Percentiles rank a stretch among this genome's conserved stretches.
Conservation (phyloP, 2,329 filamentous ascomycete genomes). For the Eurotiales sp. region DNA sequence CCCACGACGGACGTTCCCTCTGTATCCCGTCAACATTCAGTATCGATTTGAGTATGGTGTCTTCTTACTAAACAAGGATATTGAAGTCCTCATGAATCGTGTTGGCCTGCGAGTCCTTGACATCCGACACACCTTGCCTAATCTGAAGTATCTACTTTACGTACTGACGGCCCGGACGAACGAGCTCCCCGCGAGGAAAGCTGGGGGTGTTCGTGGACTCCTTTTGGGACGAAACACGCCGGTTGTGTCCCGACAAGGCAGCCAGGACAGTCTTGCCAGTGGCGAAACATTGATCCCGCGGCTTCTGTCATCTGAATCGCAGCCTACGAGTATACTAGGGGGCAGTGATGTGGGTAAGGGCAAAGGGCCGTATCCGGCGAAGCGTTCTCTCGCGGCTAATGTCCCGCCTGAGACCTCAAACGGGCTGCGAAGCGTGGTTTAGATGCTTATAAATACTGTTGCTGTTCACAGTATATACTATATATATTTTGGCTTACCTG, state of each 20-base stretch:
- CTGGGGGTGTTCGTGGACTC: slow-evolving; percentile 51
- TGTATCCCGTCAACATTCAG: slow-evolving; percentile 70
- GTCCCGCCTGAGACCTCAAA: background rate
- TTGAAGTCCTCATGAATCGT: slow-evolving; percentile 64
- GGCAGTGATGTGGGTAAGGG: background rate
- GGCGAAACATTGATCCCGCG: slow-evolving; percentile 26
- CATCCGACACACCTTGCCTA: slow-evolving; percentile 86
- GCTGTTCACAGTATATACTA: too few species aligned
- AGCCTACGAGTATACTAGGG: background rate
- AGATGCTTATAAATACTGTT: too few species aligned
- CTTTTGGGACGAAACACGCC: slow-evolving; percentile 35
- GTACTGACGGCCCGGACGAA: slow-evolving; percentile 76
- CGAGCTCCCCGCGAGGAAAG: slow-evolving; percentile 55
- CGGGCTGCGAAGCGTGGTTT: background rate
- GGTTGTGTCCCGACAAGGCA: slow-evolving; percentile 35
- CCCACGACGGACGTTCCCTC: slow-evolving; percentile 69
- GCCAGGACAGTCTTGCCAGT: slow-evolving; percentile 37
- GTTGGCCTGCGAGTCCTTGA: slow-evolving; percentile 79
- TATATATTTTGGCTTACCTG: too few species aligned
- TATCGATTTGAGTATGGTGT: slow-evolving; percentile 96
- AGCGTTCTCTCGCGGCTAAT: background rate
- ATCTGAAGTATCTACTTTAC: slow-evolving; percentile 88
- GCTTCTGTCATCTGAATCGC: slow-evolving; percentile 10
- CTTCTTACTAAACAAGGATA: slow-evolving; percentile 94
- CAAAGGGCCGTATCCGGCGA: background rate